Evolutionary conservation across 148 eudicot species (phyloP).

Genomic region (Suaeda aralocaspica): DNA sequence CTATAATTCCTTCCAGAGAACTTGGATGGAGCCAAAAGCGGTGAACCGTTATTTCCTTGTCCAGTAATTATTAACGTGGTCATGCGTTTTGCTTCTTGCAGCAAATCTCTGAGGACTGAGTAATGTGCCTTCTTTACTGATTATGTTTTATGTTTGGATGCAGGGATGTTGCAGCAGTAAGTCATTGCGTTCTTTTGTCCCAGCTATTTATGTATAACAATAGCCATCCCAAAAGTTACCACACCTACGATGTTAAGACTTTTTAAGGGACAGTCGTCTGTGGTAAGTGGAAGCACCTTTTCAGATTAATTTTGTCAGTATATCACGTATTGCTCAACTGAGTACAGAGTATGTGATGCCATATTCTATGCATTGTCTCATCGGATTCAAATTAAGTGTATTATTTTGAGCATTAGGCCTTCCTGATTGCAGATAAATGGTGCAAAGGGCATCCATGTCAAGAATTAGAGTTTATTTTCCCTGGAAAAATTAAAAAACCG

Average conservation of each 20-base stretch:
- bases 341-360: background rate
- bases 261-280: conserved; percentile 82
- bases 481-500: too few relatives aligned
- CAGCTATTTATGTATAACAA: conserved; percentile 77
- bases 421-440: background rate
- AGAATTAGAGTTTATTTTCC: too few relatives aligned
- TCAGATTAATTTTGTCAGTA: background rate
- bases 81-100: conserved; percentile 4
- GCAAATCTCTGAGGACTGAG: conserved; percentile 2
- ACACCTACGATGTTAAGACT: conserved; percentile 82
- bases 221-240: conserved; percentile 76
- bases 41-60: background rate
- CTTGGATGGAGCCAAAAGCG: too few relatives aligned
- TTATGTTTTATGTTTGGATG: conserved; percentile 17
- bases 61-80: background rate
- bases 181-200: conserved; percentile 83
- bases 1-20: too few relatives aligned
- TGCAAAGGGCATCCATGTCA: background rate
- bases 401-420: background rate
- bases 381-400: too few relatives aligned
- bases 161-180: conserved; percentile 94
- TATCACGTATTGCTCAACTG: background rate
- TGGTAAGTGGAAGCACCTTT: conserved; percentile 46
- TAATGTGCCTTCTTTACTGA: conserved; percentile 6
- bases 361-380: background rate